Conservation (phyloP, 768 basidiomycete genomes). For the Lactarius psammicola region DNA sequence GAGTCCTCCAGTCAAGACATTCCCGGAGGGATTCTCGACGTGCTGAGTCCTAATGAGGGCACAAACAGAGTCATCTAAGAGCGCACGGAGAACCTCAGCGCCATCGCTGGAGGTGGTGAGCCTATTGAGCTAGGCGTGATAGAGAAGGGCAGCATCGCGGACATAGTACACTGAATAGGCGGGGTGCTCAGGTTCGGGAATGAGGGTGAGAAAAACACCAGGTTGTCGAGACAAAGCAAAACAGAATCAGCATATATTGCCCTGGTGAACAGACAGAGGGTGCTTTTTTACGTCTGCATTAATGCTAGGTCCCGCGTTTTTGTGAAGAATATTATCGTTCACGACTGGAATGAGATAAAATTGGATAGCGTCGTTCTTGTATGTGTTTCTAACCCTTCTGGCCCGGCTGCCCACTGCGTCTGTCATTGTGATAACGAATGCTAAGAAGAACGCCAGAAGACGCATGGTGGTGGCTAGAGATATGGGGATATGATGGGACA, state of each 20-base stretch:
- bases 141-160: conserved; percentile 18
- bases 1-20: conserved; percentile 19
- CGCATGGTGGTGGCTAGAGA: too few relatives aligned
- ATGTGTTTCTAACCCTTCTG: not conserved
- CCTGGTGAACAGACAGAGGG: not conserved
- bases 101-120: conserved; percentile 4
- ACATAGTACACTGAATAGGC: conserved; percentile 10
- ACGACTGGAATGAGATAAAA: conserved; percentile 10
- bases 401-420: not conserved
- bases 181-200: conserved; percentile 12
- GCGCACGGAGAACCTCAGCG: conserved; percentile 6
- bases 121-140: conserved; percentile 17
- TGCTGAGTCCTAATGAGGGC: conserved; percentile 21
- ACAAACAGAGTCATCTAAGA: conserved; percentile 15
- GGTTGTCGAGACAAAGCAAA: not conserved
- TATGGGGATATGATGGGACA: too few relatives aligned
- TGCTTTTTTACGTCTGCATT: conserved; percentile 5
- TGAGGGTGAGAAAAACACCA: conserved; percentile 12
- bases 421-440: not conserved
- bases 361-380: not conserved
- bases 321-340: not conserved
- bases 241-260: not conserved
- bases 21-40: conserved; percentile 13
- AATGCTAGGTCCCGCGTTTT: conserved; percentile 4
- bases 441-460: not conserved